phyloP scores from a whole-genome alignment of 495 filamentous ascomycete genomes.

The Annulohypoxylon bovei region DNA sequence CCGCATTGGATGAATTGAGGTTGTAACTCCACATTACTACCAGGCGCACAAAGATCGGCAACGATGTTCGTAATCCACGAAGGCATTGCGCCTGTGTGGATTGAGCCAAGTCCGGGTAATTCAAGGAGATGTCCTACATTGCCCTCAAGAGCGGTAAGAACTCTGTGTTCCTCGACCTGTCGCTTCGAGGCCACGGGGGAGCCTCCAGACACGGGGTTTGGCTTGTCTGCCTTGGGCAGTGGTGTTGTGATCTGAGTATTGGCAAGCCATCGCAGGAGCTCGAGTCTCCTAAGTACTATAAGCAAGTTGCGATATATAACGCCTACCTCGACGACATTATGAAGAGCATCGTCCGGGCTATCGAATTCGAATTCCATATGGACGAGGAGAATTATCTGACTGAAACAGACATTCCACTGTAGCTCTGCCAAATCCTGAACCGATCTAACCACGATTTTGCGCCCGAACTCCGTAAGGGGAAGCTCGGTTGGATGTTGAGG shows the following conservation, averaged over 20 bases:
- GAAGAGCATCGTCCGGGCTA: slow-evolving; percentile 68
- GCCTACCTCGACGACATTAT: slow-evolving; percentile 71
- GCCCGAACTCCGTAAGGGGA: slow-evolving; percentile 74
- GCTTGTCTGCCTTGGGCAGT: slow-evolving; percentile 49
- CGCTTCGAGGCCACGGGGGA: slow-evolving; percentile 47
- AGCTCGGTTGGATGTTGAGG: slow-evolving; percentile 49
- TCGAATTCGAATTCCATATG: slow-evolving; percentile 84
- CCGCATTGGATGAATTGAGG: slow-evolving; percentile 71
- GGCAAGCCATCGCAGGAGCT: slow-evolving; percentile 84
- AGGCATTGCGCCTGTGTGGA: slow-evolving; percentile 50
- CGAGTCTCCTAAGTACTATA: slow-evolving; percentile 73
- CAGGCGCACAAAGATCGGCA: slow-evolving; percentile 62
- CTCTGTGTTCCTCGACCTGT: slow-evolving; percentile 50
- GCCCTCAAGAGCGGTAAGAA: slow-evolving; percentile 62
- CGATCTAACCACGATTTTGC: slow-evolving; percentile 74
- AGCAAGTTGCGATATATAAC: slow-evolving; percentile 74
- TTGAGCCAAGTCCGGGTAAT: slow-evolving; percentile 44
- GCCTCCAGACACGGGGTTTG: slow-evolving; percentile 32
- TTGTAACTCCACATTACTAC: slow-evolving; percentile 61
- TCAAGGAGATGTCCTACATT: slow-evolving; percentile 61
- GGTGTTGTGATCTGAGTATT: slow-evolving; percentile 61
- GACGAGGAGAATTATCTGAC: slow-evolving; percentile 82
- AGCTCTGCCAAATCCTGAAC: slow-evolving; percentile 80
- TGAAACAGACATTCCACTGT: slow-evolving; percentile 74
- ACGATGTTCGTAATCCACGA: slow-evolving; percentile 63